Evolutionary conservation across 108 stramenopile species (phyloP).

Genomic region (Nitzschia putrida): DNA sequence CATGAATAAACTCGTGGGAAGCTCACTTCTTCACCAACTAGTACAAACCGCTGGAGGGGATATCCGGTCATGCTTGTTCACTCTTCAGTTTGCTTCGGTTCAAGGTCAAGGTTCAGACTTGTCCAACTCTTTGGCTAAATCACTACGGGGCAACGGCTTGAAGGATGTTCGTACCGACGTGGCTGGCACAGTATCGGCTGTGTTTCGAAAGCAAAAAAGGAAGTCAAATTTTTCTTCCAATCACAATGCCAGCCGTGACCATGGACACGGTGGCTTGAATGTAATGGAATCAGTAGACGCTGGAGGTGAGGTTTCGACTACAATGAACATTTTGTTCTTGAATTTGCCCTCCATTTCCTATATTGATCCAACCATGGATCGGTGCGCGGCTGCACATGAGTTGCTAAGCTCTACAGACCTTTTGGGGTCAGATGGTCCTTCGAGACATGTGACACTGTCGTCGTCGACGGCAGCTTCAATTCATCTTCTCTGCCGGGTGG

Average conservation of each 20-base stretch:
- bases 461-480: conserved; percentile 66
- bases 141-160: conserved; percentile 64
- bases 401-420: conserved; percentile 63
- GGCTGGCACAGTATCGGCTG: conserved; percentile 50
- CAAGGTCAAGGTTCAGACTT: conserved; percentile 45
- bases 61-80: conserved; percentile 89
- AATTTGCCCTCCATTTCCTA: conserved; percentile 70
- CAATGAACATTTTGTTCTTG: conserved; percentile 69
- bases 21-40: conserved; percentile 65
- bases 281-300: conserved; percentile 33
- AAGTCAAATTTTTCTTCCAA: conserved; percentile 2
- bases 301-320: conserved; percentile 71
- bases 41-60: conserved; percentile 77
- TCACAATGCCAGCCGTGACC: neutral
- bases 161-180: conserved; percentile 80
- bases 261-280: conserved; percentile 1
- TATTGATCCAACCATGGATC: conserved; percentile 81
- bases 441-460: neutral
- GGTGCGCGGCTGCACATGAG: conserved; percentile 67
- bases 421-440: conserved; percentile 21
- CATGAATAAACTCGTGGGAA: conserved; percentile 50
- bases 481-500: conserved; percentile 80
- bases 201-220: conserved; percentile 66
- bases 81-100: conserved; percentile 88
- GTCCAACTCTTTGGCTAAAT: conserved; percentile 44